Percentiles rank a stretch among this genome's conserved stretches.
These are phyloP conservation scores for Beta vulgaris DNA, from an alignment of 148 eudicot species.

Conservation along the genomic window DNA sequence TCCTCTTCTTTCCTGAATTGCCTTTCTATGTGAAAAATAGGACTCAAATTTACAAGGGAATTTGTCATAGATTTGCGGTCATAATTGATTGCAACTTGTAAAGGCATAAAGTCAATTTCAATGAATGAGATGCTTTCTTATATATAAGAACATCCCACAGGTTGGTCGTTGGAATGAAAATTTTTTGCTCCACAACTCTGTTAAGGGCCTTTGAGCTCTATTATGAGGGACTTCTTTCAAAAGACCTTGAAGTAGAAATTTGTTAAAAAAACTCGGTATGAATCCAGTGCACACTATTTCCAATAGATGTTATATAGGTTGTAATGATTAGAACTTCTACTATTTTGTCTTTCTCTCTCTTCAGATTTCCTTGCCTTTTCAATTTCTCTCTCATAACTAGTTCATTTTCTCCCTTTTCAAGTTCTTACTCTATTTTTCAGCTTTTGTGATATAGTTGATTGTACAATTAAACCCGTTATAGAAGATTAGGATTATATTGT, in stretches of 20 bases:
- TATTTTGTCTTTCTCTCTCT: too few species aligned
- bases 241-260: not conserved
- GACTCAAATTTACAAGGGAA: not conserved
- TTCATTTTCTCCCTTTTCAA: too few species aligned
- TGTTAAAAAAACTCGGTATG: too few species aligned
- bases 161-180: not conserved
- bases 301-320: too few species aligned
- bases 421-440: too few species aligned
- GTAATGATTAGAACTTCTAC: too few species aligned
- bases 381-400: too few species aligned
- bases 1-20: not conserved
- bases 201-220: not conserved
- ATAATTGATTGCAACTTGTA: not conserved
- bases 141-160: not conserved
- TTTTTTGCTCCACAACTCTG: not conserved
- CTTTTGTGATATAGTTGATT: too few species aligned
- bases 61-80: not conserved
- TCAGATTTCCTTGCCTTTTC: too few species aligned
- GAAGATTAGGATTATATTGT: too few species aligned
- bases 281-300: too few species aligned
- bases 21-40: not conserved
- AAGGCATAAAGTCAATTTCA: not conserved
- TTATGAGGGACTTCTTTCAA: not conserved
- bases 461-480: too few species aligned
- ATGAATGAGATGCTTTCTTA: not conserved